These are phyloP conservation scores for Lachnellula subtilissima DNA, from an alignment of 2,329 filamentous ascomycete genomes.

Conservation along the genomic window DNA sequence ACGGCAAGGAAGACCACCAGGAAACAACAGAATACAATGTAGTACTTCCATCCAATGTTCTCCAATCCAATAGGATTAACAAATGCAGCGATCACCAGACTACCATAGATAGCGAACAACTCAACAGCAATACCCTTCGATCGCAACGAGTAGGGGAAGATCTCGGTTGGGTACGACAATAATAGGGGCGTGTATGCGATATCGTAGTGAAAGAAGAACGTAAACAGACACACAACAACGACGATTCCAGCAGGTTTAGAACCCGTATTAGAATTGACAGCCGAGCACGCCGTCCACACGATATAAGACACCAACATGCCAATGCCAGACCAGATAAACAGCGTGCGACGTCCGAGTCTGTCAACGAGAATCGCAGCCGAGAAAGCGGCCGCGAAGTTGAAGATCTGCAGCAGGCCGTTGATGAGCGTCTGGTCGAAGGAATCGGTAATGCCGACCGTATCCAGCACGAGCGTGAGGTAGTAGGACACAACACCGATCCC, in stretches of 20 bases:
- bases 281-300: constrained; percentile 32
- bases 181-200: constrained; percentile 56
- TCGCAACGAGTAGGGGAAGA: constrained; percentile 54
- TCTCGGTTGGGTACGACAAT: constrained; percentile 53
- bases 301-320: constrained; percentile 27
- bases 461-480: constrained; percentile 33
- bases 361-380: constrained; percentile 38
- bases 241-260: constrained; percentile 43
- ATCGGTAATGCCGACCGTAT: constrained; percentile 20
- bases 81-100: constrained; percentile 27
- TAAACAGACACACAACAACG: constrained; percentile 55
- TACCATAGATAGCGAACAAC: constrained; percentile 10
- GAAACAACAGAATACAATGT: constrained; percentile 35
- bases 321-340: constrained; percentile 29
- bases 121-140: constrained; percentile 19
- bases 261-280: constrained; percentile 44
- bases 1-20: constrained; percentile 12
- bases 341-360: constrained; percentile 33
- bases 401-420: constrained; percentile 25
- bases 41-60: constrained; percentile 36
- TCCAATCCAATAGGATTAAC: constrained; percentile 38
- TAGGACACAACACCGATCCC: constrained; percentile 29
- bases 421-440: constrained; percentile 23
- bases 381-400: constrained; percentile 13
- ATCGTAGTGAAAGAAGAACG: constrained; percentile 56